Conservation (phyloP, 2,329 filamentous ascomycete species). For the Xylaria sp. region DNA sequence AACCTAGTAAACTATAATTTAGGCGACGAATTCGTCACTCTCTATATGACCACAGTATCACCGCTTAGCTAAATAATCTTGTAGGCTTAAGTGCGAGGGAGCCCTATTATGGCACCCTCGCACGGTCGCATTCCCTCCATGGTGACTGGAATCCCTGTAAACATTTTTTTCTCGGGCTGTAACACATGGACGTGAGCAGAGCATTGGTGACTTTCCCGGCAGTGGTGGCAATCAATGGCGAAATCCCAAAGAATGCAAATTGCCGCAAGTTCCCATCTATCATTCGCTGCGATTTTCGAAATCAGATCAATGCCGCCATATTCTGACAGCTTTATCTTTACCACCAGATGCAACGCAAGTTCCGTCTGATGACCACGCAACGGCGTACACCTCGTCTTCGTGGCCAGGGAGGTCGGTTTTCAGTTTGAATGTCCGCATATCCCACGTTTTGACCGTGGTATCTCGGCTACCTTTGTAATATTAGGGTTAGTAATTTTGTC, state of each 20-base stretch:
- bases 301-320: conserved; percentile 71
- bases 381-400: conserved; percentile 53
- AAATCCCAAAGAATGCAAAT: background rate
- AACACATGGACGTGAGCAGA: background rate
- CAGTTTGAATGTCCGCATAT: conserved; percentile 85
- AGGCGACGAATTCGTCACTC: background rate
- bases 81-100: background rate
- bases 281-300: conserved; percentile 3
- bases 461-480: conserved; percentile 73
- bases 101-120: background rate
- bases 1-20: background rate
- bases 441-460: conserved; percentile 91
- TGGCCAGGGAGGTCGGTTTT: conserved; percentile 41
- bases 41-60: background rate
- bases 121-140: background rate
- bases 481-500: conserved; percentile 37
- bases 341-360: conserved; percentile 90
- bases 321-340: conserved; percentile 82
- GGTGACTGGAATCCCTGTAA: background rate
- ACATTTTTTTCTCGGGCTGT: background rate
- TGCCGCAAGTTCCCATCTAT: background rate
- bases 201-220: background rate
- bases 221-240: conserved; percentile 1
- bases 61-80: background rate
- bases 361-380: conserved; percentile 95